Base-by-base conservation (phyloP, 139 green algal genomes). In the Micractinium conductrix region DNA sequence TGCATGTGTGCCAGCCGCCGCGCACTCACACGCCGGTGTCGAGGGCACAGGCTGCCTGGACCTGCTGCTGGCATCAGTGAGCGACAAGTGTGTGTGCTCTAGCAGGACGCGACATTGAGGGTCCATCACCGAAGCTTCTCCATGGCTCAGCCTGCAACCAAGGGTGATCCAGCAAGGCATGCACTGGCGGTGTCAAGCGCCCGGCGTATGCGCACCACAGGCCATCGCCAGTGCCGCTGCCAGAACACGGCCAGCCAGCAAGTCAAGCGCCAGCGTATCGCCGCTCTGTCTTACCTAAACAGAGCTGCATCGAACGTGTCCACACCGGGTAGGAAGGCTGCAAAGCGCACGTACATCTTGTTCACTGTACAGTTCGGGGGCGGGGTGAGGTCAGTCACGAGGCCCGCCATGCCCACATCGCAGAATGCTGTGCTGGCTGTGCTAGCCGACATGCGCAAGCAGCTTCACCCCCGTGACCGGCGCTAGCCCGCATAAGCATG, bases 321-420 rank as follows among this genome's bases (percentile, higher is more conserved):
- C 2, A 93, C 82, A 8, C 37, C 78, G 6, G 79, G 48, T 37
- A 96, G 44, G 71, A 93, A 94, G n/a, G 84, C 87, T 2, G 81
- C 92, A 87, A 94, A 95, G 65, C 93, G 88, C 7, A 92, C 40
- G n/a, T 93, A 89, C 88, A 89, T 93, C 26, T 89, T 85, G 22
- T 38, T 40, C 84, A 76, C 35, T 86, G 90, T n/a, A 90, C 81
- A 24, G 53, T n/a, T n/a, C n/a, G n/a, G n/a, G n/a, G n/a, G n/a
- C n/a, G n/a, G n/a, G n/a, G n/a, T n/a, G n/a, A n/a, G n/a, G n/a
- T n/a, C n/a, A n/a, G n/a, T n/a, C n/a, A n/a, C n/a, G n/a, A n/a
- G n/a, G n/a, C n/a, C n/a, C n/a, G n/a, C n/a, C n/a, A n/a, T n/a
- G n/a, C n/a, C n/a, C n/a, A n/a, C n/a, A n/a, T n/a, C n/a, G n/a